Evolutionary conservation across 306 rosid species (phyloP).

Genomic region (Pyrus betulifolia): DNA sequence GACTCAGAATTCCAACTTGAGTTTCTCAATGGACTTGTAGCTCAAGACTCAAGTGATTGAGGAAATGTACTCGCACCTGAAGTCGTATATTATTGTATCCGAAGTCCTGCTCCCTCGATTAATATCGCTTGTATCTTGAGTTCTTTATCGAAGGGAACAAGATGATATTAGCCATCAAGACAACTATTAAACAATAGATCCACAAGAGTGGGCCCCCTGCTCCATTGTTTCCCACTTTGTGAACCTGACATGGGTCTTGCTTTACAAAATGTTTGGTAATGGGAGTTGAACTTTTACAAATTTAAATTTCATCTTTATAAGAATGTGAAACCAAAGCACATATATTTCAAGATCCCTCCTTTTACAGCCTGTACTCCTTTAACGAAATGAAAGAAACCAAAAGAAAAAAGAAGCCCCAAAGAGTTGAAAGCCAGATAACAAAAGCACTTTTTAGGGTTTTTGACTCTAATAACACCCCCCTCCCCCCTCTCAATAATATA

Average conservation of each 20-base stretch:
- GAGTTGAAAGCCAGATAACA: slow-evolving; percentile 7
- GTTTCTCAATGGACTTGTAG: neutral
- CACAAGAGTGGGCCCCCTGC: slow-evolving; percentile 48
- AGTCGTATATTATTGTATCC: neutral
- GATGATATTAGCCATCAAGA: neutral
- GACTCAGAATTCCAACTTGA: neutral
- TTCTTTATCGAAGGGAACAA: slow-evolving; percentile 1
- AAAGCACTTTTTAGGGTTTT: slow-evolving; percentile 41
- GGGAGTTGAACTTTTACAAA: slow-evolving; percentile 9
- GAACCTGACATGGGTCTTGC: slow-evolving; percentile 40
- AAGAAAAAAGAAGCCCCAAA: slow-evolving; percentile 18
- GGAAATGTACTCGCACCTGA: neutral
- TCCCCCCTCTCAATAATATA: slow-evolving; percentile 16
- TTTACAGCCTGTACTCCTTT: slow-evolving; percentile 49
- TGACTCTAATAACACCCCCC: slow-evolving; percentile 37
- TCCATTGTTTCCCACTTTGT: slow-evolving; percentile 63
- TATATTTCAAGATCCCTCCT: slow-evolving; percentile 29
- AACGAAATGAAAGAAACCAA: slow-evolving; percentile 5
- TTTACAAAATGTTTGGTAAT: slow-evolving; percentile 25
- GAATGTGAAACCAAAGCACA: slow-evolving; percentile 27
- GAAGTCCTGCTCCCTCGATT: neutral
- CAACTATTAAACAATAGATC: slow-evolving; percentile 46
- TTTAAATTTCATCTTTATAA: neutral
- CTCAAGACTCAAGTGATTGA: neutral
- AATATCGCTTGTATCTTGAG: neutral